Evolutionary conservation across 345 rosid genomes (phyloP).

Genomic region (Jatropha curcas): DNA sequence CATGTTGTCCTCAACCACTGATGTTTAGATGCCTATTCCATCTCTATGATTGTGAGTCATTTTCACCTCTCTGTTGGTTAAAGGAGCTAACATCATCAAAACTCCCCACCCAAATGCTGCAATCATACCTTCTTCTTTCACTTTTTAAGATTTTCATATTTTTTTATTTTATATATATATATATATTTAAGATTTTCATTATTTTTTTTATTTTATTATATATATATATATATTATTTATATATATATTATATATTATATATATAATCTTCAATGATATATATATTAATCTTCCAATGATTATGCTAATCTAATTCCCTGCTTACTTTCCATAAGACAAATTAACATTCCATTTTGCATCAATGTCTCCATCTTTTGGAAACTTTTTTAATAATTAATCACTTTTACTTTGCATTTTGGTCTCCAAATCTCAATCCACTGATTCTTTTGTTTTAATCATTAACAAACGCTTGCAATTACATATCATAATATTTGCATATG

Average conservation of each 20-base stretch:
- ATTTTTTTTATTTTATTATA: too few species aligned
- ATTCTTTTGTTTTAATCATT: too few species aligned
- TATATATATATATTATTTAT: too few species aligned
- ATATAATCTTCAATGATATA: not conserved
- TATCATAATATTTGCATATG: too few species aligned
- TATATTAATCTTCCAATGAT: slow-evolving; percentile 10
- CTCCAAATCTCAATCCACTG: slow-evolving; percentile 6
- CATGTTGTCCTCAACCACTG: too few species aligned
- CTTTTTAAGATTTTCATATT: not conserved
- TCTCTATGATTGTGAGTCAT: slow-evolving; percentile 53
- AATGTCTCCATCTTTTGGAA: slow-evolving; percentile 7
- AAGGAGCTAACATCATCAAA: slow-evolving; percentile 42
- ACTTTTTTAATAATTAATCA: not conserved
- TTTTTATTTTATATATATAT: too few species aligned
- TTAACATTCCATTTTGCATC: slow-evolving; percentile 11
- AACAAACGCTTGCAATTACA: too few species aligned
- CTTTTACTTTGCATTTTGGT: not conserved
- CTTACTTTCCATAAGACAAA: slow-evolving; percentile 1
- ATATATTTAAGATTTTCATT: too few species aligned
- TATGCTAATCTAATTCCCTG: slow-evolving; percentile 5
- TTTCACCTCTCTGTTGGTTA: slow-evolving; percentile 46
- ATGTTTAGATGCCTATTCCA: slow-evolving; percentile 53
- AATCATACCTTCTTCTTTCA: slow-evolving; percentile 32
- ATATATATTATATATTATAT: too few species aligned
- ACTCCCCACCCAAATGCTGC: slow-evolving; percentile 29